Evolutionary conservation across 139 green algal genomes (phyloP), one percentile per base, ranked within the genome.

Genomic region (Tetraselmis chui): DNA sequence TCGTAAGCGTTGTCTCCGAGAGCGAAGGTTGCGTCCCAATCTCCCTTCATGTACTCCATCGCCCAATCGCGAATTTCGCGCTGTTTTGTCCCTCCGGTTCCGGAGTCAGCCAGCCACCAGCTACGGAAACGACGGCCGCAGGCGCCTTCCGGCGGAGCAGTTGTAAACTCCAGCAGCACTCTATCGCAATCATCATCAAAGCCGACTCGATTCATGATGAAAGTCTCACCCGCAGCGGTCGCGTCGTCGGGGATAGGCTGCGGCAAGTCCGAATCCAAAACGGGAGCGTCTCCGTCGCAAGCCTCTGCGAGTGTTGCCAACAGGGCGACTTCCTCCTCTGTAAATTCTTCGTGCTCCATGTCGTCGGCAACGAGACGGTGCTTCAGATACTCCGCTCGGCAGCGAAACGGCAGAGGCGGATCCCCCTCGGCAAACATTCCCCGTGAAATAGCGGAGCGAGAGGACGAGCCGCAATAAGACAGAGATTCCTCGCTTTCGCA

Each of bases 1-100:
- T 59, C 29, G 77, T 80, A 80, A 23, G 77, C 77, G 77, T 59
- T 31, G 77, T 80, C 77, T 11, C 77, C 77, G 29, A 80, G 23
- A 2, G 29, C 77, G 28, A 80, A 32, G 77, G 77, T 80, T 2
- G 32, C 29, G n/a, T 80, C 77, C 77, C 77, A 80, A 18, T 80
- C 77, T 18, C n/a, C 77, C 2, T 32, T 32, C 27, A 32, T 80
- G 77, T 59, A 80, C 28, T 80, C 32, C 77, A 80, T 28, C 24
- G 32, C 31, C 28, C 29, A 27, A 32, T 80, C 77, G 29, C 77
- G 31, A 2, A 80, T 29, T 29, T 32, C 32, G 24, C 32, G 31
- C 77, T 31, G 29, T 32, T 80, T 80, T 31, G 31, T 26, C 28
- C 32, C 77, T 2, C 77, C 77, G 29, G 29, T 59, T 2, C 77